phyloP scores from a whole-genome alignment of 352 stramenopile species.

The Pythium phragmiticola region DNA sequence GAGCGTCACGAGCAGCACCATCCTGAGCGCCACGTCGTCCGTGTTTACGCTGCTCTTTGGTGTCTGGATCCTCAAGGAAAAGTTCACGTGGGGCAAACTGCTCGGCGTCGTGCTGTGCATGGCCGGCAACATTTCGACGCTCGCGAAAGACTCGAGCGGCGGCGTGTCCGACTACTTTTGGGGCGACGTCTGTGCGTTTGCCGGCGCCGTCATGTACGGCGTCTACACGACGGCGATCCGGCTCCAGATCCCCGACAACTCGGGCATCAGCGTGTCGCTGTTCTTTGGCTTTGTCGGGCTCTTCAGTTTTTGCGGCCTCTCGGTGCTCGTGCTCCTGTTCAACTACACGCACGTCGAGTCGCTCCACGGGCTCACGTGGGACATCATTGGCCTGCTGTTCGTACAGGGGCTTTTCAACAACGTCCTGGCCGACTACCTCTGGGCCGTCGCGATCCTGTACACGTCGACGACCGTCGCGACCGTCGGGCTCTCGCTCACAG shows the following conservation, averaged over 20 bases:
- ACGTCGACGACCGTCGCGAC: constrained; percentile 95
- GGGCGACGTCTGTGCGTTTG: constrained; percentile 64
- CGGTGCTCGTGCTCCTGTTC: constrained; percentile 64
- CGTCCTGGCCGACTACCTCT: constrained; percentile 95
- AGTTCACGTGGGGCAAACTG: constrained; percentile 80
- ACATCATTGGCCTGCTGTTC: constrained; percentile 83
- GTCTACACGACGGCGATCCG: constrained; percentile 92
- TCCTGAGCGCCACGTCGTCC: constrained; percentile 92
- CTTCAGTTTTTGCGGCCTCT: constrained; percentile 84
- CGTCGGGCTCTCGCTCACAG: constrained; percentile 94
- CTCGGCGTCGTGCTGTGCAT: constrained; percentile 87
- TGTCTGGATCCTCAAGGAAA: constrained; percentile 76
- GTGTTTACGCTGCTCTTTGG: constrained; percentile 94
- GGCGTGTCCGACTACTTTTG: constrained; percentile 41
- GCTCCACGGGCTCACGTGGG: constrained; percentile 51
- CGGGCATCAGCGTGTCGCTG: constrained; percentile 88
- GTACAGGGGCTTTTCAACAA: constrained; percentile 94
- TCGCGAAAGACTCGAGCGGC: constrained; percentile 65
- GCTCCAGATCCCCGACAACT: constrained; percentile 71
- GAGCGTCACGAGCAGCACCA: constrained; percentile 93
- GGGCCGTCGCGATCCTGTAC: constrained; percentile 92
- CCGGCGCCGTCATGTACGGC: constrained; percentile 90
- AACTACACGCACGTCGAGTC: constrained; percentile 63
- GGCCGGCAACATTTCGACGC: constrained; percentile 81
- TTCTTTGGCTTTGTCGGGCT: constrained; percentile 95